phyloP scores from a whole-genome alignment of 2,329 filamentous ascomycete genomes.

The Fusarium sp. region DNA sequence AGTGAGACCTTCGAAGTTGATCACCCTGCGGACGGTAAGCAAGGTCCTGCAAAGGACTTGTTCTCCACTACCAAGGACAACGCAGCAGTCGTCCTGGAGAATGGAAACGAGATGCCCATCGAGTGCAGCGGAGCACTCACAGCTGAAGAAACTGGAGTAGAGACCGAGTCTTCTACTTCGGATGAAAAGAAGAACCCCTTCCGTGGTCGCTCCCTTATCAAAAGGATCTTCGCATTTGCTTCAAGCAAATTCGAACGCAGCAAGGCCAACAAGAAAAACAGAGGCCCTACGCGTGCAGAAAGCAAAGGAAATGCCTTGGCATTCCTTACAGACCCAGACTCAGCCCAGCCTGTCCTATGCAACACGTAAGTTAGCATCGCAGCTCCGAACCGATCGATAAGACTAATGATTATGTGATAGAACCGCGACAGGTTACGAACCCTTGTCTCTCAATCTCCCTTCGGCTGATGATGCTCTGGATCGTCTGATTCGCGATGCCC shows the following conservation, averaged over 20 bases:
- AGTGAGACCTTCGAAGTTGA: background rate
- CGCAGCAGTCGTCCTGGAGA: too few relatives aligned
- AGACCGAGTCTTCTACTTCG: background rate
- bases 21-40: background rate
- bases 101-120: background rate
- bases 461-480: slow-evolving; percentile 8
- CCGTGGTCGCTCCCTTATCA: background rate
- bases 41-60: background rate
- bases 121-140: background rate
- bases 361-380: slow-evolving; percentile 14
- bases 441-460: slow-evolving; percentile 20
- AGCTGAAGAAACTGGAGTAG: background rate
- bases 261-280: too few relatives aligned
- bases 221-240: too few relatives aligned
- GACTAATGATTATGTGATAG: slow-evolving; percentile 11
- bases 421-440: slow-evolving; percentile 6
- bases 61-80: background rate
- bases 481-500: slow-evolving; percentile 5
- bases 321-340: too few relatives aligned
- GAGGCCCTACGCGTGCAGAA: too few relatives aligned
- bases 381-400: background rate
- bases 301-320: too few relatives aligned
- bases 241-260: too few relatives aligned
- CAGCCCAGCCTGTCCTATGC: background rate
- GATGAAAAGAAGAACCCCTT: background rate